Evolutionary conservation across 495 filamentous ascomycete genomes (phyloP).

Genomic region (Daldinia caldariorum): DNA sequence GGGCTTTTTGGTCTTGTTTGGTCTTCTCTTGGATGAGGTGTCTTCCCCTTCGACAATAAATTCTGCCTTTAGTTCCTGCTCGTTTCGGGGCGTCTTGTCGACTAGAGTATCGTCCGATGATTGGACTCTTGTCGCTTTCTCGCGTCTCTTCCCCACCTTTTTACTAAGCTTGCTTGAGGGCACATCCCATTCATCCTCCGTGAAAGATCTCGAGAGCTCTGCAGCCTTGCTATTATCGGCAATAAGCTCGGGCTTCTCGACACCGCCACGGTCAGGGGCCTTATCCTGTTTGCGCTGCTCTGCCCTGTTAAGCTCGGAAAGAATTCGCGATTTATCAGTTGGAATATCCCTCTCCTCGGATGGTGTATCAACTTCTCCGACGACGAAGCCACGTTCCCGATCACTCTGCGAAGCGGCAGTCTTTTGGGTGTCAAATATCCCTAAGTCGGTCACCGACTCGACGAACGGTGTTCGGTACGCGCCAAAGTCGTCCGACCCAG

Average conservation of each 20-base stretch:
- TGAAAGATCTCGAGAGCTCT: slow-evolving; percentile 14
- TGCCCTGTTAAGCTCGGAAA: slow-evolving; percentile 25
- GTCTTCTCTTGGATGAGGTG: slow-evolving; percentile 39
- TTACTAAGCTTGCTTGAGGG: slow-evolving; percentile 46
- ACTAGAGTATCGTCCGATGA: slow-evolving; percentile 31
- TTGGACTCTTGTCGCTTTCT: slow-evolving; percentile 46
- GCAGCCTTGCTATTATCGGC: slow-evolving; percentile 1
- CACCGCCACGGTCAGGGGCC: slow-evolving; percentile 5
- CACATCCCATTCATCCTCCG: slow-evolving; percentile 34
- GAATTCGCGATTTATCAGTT: slow-evolving; percentile 21
- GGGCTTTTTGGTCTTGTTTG: slow-evolving; percentile 47
- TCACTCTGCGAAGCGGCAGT: slow-evolving; percentile 1
- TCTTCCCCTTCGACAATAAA: slow-evolving; percentile 37
- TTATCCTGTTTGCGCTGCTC: slow-evolving; percentile 33
- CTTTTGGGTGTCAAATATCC: slow-evolving; percentile 22
- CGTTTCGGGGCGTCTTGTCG: slow-evolving; percentile 28
- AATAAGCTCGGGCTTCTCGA: slow-evolving; percentile 16
- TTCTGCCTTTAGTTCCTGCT: slow-evolving; percentile 34
- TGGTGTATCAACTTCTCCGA: slow-evolving; percentile 38
- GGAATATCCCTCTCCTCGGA: slow-evolving; percentile 27
- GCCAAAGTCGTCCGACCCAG: slow-evolving; percentile 62
- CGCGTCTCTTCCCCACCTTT: slow-evolving; percentile 53
- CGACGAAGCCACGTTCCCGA: slow-evolving; percentile 29
- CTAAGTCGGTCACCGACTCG: slow-evolving; percentile 55
- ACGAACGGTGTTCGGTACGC: slow-evolving; percentile 58